Percentiles rank a stretch among this genome's conserved stretches.
phyloP scores from a whole-genome alignment of 306 rosid species.

The Cucurbita maxima region DNA sequence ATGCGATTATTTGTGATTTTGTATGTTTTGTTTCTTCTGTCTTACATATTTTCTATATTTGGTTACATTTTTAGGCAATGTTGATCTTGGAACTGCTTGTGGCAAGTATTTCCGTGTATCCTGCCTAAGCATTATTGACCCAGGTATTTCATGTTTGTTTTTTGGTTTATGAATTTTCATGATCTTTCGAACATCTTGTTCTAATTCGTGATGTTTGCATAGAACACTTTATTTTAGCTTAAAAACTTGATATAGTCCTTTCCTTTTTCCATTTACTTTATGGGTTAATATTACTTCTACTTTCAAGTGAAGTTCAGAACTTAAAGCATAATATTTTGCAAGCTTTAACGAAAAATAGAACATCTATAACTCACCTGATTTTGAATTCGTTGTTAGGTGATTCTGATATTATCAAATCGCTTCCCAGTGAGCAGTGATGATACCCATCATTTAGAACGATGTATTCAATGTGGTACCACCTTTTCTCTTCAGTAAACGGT shows the following conservation, averaged over 20 bases:
- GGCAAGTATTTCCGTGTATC: constrained; percentile 39
- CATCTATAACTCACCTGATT: background rate
- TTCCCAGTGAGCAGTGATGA: constrained; percentile 28
- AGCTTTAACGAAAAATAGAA: background rate
- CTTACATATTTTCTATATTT: background rate
- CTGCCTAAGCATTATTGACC: constrained; percentile 32
- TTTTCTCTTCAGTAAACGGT: background rate
- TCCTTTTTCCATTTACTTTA: background rate
- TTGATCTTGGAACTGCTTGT: constrained; percentile 37
- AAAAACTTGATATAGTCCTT: background rate
- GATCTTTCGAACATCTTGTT: background rate
- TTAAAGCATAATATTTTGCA: background rate
- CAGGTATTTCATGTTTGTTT: constrained; percentile 10
- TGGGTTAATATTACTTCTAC: background rate
- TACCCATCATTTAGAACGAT: background rate
- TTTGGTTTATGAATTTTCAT: background rate
- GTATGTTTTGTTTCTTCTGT: background rate
- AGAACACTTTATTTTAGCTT: background rate
- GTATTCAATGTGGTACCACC: background rate
- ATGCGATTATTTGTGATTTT: background rate
- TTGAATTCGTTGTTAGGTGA: constrained; percentile 19
- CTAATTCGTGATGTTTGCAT: background rate
- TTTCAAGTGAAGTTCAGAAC: background rate
- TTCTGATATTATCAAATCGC: constrained; percentile 33
- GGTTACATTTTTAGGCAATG: constrained; percentile 16